Conservation (phyloP, 495 filamentous ascomycete genomes). For the Lepidopterella palustris region DNA sequence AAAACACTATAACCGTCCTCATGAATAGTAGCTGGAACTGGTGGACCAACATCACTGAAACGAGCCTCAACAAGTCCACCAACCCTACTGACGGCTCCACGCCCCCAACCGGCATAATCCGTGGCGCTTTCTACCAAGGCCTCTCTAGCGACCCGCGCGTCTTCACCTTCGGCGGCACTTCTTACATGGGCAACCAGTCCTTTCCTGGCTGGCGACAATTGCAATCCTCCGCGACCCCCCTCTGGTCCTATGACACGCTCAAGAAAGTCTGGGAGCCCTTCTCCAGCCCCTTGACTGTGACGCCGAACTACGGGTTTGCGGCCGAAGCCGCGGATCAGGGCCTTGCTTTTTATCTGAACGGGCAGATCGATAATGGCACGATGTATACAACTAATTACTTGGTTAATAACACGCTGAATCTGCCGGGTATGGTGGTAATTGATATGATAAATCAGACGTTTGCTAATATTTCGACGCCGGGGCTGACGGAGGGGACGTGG, state of each 20-base stretch:
- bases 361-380: slow-evolving; percentile 38
- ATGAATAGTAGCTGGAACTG: slow-evolving; percentile 41
- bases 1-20: slow-evolving; percentile 37
- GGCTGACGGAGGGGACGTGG: not conserved
- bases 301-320: slow-evolving; percentile 37
- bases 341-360: slow-evolving; percentile 42
- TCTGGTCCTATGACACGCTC: slow-evolving; percentile 30
- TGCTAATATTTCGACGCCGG: slow-evolving; percentile 18
- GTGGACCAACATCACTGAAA: slow-evolving; percentile 36
- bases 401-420: slow-evolving; percentile 19
- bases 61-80: slow-evolving; percentile 25
- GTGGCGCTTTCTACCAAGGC: slow-evolving; percentile 37
- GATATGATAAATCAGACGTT: slow-evolving; percentile 33
- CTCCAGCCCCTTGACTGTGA: slow-evolving; percentile 31
- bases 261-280: slow-evolving; percentile 39
- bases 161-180: slow-evolving; percentile 20
- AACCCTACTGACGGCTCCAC: slow-evolving; percentile 16
- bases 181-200: slow-evolving; percentile 14
- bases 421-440: slow-evolving; percentile 37
- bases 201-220: slow-evolving; percentile 3
- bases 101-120: slow-evolving; percentile 33
- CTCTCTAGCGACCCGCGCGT: slow-evolving; percentile 20
- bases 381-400: slow-evolving; percentile 18
- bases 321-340: slow-evolving; percentile 37
- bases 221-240: slow-evolving; percentile 8